Percentiles rank a stretch among this genome's conserved stretches.
These are phyloP conservation scores for Aspergillus pseudonomiae DNA, from an alignment of 2,329 filamentous ascomycete species.

Conservation along the genomic window DNA sequence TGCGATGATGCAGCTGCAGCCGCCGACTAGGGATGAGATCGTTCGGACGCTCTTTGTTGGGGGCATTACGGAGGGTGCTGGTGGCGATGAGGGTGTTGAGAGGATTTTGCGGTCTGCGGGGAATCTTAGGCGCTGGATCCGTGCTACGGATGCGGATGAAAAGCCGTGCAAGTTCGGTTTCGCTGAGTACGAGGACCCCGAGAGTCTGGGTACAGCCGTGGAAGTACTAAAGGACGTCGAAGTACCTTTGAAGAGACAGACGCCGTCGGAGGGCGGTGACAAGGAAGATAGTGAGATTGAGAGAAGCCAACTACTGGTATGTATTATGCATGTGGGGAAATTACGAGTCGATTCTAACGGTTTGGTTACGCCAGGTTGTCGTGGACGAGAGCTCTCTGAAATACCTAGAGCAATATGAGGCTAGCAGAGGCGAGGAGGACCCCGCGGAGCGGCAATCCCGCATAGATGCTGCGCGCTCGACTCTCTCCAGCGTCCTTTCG, in stretches of 20 bases:
- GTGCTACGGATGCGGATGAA: constrained; percentile 74
- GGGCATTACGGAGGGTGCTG: constrained; percentile 77
- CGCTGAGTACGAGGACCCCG: constrained; percentile 89
- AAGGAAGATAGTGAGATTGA: constrained; percentile 58
- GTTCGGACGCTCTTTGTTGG: constrained; percentile 88
- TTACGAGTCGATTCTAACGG: constrained; percentile 14
- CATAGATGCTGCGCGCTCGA: constrained; percentile 68
- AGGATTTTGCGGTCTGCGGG: constrained; percentile 76
- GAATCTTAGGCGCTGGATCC: constrained; percentile 80
- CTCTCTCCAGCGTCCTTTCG: constrained; percentile 68
- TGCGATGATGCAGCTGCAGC: constrained; percentile 70
- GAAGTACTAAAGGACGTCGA: constrained; percentile 82
- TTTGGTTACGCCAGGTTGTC: constrained; percentile 52
- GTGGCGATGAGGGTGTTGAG: constrained; percentile 78
- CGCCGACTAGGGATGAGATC: constrained; percentile 87
- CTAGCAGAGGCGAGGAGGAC: constrained; percentile 66
- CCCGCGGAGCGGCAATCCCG: constrained; percentile 65
- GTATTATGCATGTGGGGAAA: constrained; percentile 18
- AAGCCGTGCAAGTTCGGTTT: constrained; percentile 91
- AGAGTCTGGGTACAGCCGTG: constrained; percentile 81
- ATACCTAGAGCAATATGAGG: constrained; percentile 81
- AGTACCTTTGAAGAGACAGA: constrained; percentile 78
- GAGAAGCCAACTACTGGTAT: constrained; percentile 70
- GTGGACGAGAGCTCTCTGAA: constrained; percentile 82
- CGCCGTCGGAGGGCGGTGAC: constrained; percentile 44